Evolutionary conservation across 1,284 basidiomycete genomes (phyloP).

Genomic region (Pseudozyma sp.): DNA sequence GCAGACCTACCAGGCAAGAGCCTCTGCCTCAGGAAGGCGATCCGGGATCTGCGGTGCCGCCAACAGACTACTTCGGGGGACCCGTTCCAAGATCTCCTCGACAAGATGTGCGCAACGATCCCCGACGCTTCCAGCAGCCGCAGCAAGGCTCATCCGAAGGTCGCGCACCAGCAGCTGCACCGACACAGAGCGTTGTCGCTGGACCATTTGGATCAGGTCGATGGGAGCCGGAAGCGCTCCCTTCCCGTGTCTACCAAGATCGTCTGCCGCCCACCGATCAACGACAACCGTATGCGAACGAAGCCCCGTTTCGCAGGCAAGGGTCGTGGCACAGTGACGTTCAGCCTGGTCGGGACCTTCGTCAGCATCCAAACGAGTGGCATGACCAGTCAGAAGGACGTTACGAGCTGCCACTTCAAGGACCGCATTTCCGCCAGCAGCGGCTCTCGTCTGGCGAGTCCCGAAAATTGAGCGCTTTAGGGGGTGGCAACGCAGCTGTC

Average conservation of each 20-base stretch:
- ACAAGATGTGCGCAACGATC: constrained; percentile 18
- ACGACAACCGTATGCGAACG: constrained; percentile 20
- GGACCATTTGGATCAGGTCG: constrained; percentile 18
- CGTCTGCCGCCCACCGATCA: constrained; percentile 8
- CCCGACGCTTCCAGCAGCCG: constrained; percentile 11
- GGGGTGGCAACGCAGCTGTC: constrained; percentile 3
- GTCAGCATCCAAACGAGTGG: constrained; percentile 10
- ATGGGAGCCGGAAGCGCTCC: constrained; percentile 20
- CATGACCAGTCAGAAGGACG: constrained; percentile 9
- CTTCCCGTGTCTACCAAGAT: constrained; percentile 9
- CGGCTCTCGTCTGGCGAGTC: constrained; percentile 13
- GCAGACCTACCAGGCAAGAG: constrained; percentile 16
- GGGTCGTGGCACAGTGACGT: constrained; percentile 26
- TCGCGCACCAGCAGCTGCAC: constrained; percentile 6
- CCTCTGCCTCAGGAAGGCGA: constrained; percentile 14
- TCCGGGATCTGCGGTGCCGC: neutral
- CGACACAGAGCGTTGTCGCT: neutral
- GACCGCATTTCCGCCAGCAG: constrained; percentile 1
- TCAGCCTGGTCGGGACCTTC: constrained; percentile 9
- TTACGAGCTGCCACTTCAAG: constrained; percentile 13
- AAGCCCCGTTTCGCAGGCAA: constrained; percentile 15
- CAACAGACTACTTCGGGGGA: constrained; percentile 23
- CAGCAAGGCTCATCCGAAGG: constrained; percentile 21
- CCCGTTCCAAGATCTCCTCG: neutral
- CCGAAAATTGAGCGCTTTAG: constrained; percentile 21